Conservation (phyloP, 164 flowering plant species). For the Chimonanthus salicifolius region DNA sequence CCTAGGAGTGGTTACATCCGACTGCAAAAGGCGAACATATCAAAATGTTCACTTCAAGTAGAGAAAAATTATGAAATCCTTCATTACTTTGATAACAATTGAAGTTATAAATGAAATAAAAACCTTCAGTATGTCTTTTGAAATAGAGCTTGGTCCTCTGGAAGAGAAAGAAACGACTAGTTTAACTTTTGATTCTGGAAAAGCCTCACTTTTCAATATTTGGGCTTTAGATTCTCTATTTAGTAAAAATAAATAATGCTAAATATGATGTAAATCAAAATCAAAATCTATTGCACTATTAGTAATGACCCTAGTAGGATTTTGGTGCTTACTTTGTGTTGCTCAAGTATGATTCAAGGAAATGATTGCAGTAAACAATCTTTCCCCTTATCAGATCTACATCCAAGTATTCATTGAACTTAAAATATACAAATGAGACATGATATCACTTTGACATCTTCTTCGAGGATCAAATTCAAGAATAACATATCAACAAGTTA, state of each 20-base stretch:
- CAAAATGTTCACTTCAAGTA: background rate
- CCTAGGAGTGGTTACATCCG: slow-evolving; percentile 74
- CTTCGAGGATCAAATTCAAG: background rate
- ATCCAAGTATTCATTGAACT: slow-evolving; percentile 24
- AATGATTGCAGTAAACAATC: slow-evolving; percentile 42
- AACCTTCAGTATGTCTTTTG: background rate
- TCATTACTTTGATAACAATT: background rate
- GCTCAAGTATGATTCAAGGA: slow-evolving; percentile 21
- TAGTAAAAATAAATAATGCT: too few species aligned
- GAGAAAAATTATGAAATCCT: background rate
- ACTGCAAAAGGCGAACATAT: slow-evolving; percentile 29
- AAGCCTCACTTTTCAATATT: slow-evolving; percentile 30
- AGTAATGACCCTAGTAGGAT: slow-evolving; percentile 13
- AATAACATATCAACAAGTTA: too few species aligned
- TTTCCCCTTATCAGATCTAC: slow-evolving; percentile 30
- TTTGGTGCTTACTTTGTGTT: slow-evolving; percentile 25
- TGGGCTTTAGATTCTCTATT: slow-evolving; percentile 28
- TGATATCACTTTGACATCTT: background rate
- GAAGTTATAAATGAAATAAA: background rate
- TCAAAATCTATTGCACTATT: background rate
- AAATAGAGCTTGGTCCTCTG: background rate
- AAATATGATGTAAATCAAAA: too few species aligned
- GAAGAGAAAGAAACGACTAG: slow-evolving; percentile 1
- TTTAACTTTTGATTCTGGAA: background rate
- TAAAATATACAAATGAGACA: slow-evolving; percentile 12